Evolutionary conservation across 768 basidiomycete species (phyloP), one percentile per base, ranked within the genome.

Genomic region (Lactifluus rugatus): DNA sequence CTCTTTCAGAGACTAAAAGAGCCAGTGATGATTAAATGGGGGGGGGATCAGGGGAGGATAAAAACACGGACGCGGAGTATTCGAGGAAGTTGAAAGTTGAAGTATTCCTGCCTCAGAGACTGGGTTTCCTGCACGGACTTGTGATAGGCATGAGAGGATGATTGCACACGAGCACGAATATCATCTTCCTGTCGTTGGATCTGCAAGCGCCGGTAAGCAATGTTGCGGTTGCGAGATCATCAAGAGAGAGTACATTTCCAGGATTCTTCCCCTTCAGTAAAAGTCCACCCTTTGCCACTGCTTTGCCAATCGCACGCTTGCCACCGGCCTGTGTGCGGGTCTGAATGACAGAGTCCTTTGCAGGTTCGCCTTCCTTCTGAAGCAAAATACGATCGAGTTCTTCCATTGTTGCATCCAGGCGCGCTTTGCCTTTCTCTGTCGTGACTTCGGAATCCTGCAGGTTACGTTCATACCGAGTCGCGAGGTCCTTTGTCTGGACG

Each of bases 181-280:
- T 98, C 96, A 65, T 98, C 96, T 70, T 97, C 96, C 72, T 96
- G 94, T 57, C 87, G 79, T 72, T 87, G 87, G 55, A 96, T 84
- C 83, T 93, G 68, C 34, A 65, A 23, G 17, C 17, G 23, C 41
- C 31, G 28, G 32, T 51, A 26, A 44, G 31, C 8, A 47, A 32
- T 21, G 48, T 21, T 66, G 52, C 54, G 47, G 47, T 56, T 19
- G 5, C 13, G 11, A 31, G 48, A 51, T 13, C 39, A 47, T 58
- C 41, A 44, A 49, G 70, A 21, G 70, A 21, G 3, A 41, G 60
- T 54, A 90, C 90, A 68, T 91, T 91, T 65, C 85, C 89, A 0
- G 92, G 91, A 64, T 93, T 95, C 72, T 89, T 93, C 28, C 92
- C 91, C 71, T 93, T 97, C 64, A 96, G 75, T 58, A 95, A 76